Evolutionary conservation across 2,329 filamentous ascomycete species (phyloP).

Genomic region (Fusarium sp.): DNA sequence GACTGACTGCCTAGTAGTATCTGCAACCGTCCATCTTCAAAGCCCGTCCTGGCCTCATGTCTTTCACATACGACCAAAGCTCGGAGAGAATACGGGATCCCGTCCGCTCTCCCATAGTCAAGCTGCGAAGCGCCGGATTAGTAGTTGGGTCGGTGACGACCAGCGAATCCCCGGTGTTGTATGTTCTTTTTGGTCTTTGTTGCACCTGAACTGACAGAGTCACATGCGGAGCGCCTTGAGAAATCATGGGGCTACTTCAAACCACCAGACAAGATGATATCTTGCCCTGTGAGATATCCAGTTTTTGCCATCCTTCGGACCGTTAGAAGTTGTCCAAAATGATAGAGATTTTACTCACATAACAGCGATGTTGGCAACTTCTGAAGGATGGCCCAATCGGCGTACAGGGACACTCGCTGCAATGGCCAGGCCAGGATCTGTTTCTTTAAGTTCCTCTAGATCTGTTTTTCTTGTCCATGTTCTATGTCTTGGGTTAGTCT

Average conservation of each 20-base stretch:
- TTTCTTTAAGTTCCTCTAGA: conserved; percentile 44
- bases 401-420: conserved; percentile 49
- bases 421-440: conserved; percentile 50
- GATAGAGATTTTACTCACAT: conserved; percentile 35
- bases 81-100: conserved; percentile 19
- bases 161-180: conserved; percentile 18
- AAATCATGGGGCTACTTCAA: not conserved
- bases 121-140: conserved; percentile 20
- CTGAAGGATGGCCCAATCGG: conserved; percentile 48
- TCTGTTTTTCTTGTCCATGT: conserved; percentile 48
- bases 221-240: rapidly evolving
- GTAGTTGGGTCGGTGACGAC: conserved; percentile 19
- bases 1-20: not conserved
- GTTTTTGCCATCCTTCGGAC: conserved; percentile 25
- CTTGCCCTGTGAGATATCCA: conserved; percentile 25
- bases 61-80: conserved; percentile 14
- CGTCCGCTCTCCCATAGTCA: conserved; percentile 17
- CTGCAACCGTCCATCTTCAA: not conserved
- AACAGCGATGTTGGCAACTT: conserved; percentile 50
- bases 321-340: not conserved
- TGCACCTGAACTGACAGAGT: rapidly evolving
- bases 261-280: conserved; percentile 22
- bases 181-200: not conserved
- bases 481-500: conserved; percentile 8
- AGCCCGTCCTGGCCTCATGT: not conserved